Conservation (phyloP, 169 alveolate species). For the Cyclospora cayetanensis region DNA sequence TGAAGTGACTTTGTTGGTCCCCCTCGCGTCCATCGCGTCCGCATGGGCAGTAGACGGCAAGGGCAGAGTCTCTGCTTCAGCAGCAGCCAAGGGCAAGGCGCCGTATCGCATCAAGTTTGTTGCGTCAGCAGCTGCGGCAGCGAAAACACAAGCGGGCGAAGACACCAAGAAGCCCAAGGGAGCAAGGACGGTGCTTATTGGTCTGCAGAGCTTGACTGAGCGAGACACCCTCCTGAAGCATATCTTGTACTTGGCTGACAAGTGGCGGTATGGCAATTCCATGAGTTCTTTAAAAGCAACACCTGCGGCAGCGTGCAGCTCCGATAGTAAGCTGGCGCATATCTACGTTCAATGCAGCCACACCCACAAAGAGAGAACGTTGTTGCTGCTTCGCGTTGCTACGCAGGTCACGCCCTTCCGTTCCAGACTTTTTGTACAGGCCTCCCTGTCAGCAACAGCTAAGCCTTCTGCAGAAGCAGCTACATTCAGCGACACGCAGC, state of each 20-base stretch:
- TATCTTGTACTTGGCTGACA: conserved; percentile 28
- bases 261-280: not conserved
- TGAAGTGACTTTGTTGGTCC: conserved; percentile 45
- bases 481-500: conserved; percentile 23
- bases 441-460: conserved; percentile 71
- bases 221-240: conserved; percentile 27
- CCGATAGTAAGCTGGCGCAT: not conserved
- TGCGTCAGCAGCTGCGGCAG: not conserved
- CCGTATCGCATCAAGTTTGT: not conserved
- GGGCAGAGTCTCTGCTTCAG: conserved; percentile 5
- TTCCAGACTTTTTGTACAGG: conserved; percentile 60
- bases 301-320: conserved; percentile 11
- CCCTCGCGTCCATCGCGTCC: conserved; percentile 29
- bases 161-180: conserved; percentile 12
- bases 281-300: conserved; percentile 43
- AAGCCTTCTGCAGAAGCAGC: conserved; percentile 40
- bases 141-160: not conserved
- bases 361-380: not conserved
- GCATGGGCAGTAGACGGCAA: conserved; percentile 39
- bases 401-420: conserved; percentile 66
- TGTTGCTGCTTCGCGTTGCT: not conserved
- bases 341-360: not conserved
- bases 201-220: conserved; percentile 7
- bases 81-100: conserved; percentile 2
- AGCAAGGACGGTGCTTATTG: not conserved